Evolutionary conservation across 345 rosid genomes (phyloP).

Genomic region (Zanthoxylum bungeanum): DNA sequence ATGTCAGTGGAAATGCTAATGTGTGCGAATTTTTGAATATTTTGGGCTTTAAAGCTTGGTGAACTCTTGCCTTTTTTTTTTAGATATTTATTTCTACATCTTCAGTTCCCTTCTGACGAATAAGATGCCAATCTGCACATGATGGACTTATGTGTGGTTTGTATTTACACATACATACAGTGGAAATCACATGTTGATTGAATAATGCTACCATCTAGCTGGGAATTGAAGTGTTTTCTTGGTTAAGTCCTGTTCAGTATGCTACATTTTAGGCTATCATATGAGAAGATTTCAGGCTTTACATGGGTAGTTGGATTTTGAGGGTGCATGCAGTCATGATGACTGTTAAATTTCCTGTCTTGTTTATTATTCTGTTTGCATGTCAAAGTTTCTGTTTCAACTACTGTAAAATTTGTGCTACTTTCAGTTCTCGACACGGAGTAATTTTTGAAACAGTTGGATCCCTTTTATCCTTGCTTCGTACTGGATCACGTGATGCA

Average conservation of each 20-base stretch:
- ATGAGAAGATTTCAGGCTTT: background rate
- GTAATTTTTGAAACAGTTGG: constrained; percentile 81
- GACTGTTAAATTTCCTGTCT: background rate
- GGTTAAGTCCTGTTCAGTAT: background rate
- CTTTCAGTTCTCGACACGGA: constrained; percentile 61
- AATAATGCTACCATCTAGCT: background rate
- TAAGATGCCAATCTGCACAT: background rate
- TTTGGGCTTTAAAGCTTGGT: background rate
- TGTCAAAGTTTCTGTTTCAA: background rate
- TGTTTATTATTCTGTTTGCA: background rate
- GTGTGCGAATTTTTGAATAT: background rate
- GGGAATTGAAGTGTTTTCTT: background rate
- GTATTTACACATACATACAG: background rate
- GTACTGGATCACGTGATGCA: constrained; percentile 71
- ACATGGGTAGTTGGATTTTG: background rate
- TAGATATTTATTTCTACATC: background rate
- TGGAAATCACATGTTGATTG: background rate
- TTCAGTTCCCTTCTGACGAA: background rate
- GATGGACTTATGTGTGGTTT: background rate
- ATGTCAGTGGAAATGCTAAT: background rate
- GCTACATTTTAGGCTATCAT: background rate
- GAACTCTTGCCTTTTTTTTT: background rate
- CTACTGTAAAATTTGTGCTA: background rate
- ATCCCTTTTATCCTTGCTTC: constrained; percentile 78
- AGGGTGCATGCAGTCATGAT: background rate